Evolutionary conservation across 192 early-diverging fungal species (phyloP), one percentile per base, ranked within the genome.

Genomic region (Obelidium mucronatum): DNA sequence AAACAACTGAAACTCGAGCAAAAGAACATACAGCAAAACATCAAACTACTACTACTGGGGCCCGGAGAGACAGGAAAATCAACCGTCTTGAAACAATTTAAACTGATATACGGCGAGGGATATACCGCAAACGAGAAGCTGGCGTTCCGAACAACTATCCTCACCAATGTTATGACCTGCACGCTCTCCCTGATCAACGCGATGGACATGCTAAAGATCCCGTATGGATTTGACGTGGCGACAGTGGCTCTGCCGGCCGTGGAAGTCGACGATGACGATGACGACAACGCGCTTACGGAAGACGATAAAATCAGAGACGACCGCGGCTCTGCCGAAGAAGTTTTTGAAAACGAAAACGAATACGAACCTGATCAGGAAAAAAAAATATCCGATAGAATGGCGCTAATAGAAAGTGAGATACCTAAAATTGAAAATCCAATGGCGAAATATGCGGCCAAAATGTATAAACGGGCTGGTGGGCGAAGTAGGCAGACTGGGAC

Each of bases 391-490:
- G 81, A 78, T 26, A 94, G 30, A 26, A 36, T 67, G 30, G 66
- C 89, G 77, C 77, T 86, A 76, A 84, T 98, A 26, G 83, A 84
- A 79, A 74, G 35, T 84, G 89, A 91, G 71, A 86, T 93, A 69
- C 94, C 93, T 13, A 94, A 96, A 78, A 94, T 97, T 51, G 96
- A 97, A 78, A 90, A 74, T 42, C 72, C 72, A 5, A 51, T 58
- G 34, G 72, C 72, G 17, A 63, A 48, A 39, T 51, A 58, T 37
- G 72, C 72, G n/a, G 35, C 54, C 15, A 54, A 63, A 74, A 35
- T 58, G 59, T 74, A 74, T 39, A 58, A 24, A 51, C 19, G 36
- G 22, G 35, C 55, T 11, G 72, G 55, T 17, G 54, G 54, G 37
- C 54, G 55, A 40, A 74, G 34, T 33, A 58, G 60, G 28, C 72